A percentile compares a stretch with the other conserved stretches of the same genome.
phyloP scores from a whole-genome alignment of 1,139 yeast genomes.

The Yamadazyma triangularis region DNA sequence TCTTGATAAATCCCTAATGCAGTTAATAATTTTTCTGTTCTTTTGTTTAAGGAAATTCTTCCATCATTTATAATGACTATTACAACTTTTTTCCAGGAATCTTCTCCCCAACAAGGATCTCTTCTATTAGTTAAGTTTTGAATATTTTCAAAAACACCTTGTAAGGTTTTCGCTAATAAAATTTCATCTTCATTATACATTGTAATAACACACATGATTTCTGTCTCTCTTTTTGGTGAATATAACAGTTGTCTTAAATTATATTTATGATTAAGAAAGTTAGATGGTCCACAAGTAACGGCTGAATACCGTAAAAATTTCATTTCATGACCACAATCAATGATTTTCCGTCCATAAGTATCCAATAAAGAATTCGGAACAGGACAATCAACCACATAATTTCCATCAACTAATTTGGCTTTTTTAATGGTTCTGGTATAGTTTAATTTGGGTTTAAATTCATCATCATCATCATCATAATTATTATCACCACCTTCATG shows the following conservation, averaged over 20 bases:
- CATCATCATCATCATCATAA: slow-evolving; percentile 32
- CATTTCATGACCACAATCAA: slow-evolving; percentile 57
- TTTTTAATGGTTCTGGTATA: slow-evolving; percentile 46
- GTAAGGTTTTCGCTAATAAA: slow-evolving; percentile 64
- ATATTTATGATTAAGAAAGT: slow-evolving; percentile 53
- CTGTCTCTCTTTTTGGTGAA: slow-evolving; percentile 64
- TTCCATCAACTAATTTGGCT: slow-evolving; percentile 61
- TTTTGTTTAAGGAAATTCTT: slow-evolving; percentile 59
- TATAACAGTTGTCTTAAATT: slow-evolving; percentile 66
- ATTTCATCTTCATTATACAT: slow-evolving; percentile 81
- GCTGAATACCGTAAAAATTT: slow-evolving; percentile 77
- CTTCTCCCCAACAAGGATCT: slow-evolving; percentile 72
- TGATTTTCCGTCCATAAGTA: slow-evolving; percentile 47
- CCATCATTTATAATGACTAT: slow-evolving; percentile 78
- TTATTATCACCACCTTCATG: slow-evolving; percentile 4
- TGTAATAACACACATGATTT: slow-evolving; percentile 68
- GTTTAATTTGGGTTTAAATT: slow-evolving; percentile 39
- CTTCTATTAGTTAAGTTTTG: slow-evolving; percentile 53
- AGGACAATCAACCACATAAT: slow-evolving; percentile 76
- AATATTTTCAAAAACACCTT: slow-evolving; percentile 74
- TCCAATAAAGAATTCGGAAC: slow-evolving; percentile 57
- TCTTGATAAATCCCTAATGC: slow-evolving; percentile 79
- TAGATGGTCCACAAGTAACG: slow-evolving; percentile 74
- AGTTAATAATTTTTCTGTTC: slow-evolving; percentile 61
- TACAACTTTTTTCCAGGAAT: slow-evolving; percentile 76